These are phyloP conservation scores for Neonectria hederae DNA, from an alignment of 2,329 filamentous ascomycete species.

Conservation along the genomic window DNA sequence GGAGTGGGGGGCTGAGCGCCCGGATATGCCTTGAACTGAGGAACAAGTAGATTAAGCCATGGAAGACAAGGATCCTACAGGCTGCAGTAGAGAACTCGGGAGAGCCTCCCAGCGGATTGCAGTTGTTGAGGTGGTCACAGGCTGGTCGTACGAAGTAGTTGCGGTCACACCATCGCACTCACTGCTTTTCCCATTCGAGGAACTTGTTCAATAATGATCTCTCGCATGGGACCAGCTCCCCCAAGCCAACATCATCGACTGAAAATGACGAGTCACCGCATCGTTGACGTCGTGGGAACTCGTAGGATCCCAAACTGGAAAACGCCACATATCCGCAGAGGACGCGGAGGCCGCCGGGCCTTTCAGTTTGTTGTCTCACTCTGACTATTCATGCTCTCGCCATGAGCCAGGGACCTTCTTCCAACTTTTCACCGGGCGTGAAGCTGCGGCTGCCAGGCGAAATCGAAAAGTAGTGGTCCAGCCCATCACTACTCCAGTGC, in stretches of 20 bases:
- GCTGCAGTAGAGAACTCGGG: not conserved
- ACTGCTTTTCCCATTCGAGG: not conserved
- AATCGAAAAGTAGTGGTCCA: not conserved
- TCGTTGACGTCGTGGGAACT: not conserved
- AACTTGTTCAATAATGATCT: not conserved
- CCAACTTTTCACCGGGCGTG: not conserved
- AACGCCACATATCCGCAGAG: not conserved
- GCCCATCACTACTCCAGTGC: not conserved
- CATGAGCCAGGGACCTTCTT: not conserved
- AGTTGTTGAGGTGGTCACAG: not conserved
- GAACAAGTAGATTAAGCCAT: not conserved
- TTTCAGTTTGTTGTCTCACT: not conserved
- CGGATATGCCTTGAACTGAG: not conserved
- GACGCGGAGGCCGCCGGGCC: not conserved
- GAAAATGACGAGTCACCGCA: not conserved
- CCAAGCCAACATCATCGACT: not conserved
- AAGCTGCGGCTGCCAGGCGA: not conserved
- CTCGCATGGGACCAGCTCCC: not conserved
- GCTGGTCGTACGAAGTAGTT: not conserved
- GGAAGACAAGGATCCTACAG: not conserved
- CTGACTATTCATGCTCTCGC: not conserved
- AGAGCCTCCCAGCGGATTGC: not conserved
- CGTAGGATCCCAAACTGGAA: too few species aligned
- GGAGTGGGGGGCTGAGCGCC: not conserved
- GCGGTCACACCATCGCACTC: not conserved